Evolutionary conservation across 768 basidiomycete genomes (phyloP), one percentile per base, ranked within the genome.

Genomic region (Suillus weaverae): DNA sequence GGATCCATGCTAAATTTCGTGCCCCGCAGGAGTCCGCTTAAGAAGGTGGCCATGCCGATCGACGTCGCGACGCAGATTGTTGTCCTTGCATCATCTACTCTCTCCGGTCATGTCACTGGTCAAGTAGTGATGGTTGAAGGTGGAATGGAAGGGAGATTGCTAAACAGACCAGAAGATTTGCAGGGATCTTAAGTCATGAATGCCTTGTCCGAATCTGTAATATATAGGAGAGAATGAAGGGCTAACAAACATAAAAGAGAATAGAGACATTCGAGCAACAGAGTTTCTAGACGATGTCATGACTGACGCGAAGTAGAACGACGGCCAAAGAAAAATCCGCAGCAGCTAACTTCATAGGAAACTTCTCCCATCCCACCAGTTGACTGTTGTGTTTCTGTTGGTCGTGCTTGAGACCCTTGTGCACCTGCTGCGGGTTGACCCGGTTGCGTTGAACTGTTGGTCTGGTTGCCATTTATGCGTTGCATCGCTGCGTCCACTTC

Each of bases 81-180:
- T 7, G 64, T 89, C 3, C 71, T 92, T 3, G 83, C 90, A 0
- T 91, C 89, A 0, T 75, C 83, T 7, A 76, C 75, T 13, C 70
- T 91, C 0, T 91, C 89, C 0, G 89, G 90, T 0, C 90, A 92
- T 70, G 81, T 91, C n/a, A 84, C 86, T 1, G 90, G 90, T 0
- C 85, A 90, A 68, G 83, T 88, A 7, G 70, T 90, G 39, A 89
- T 90, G 86, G 81, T 91, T 11, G 84, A 85, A 54, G 91, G 90
- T 2, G 91, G 91, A 3, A 91, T 91, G 90, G 91, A 92, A 81
- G 91, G 91, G 16, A 75, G 81, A 11, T 60, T 86, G 38, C 70
- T 84, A 66, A 84, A 85, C 68, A 73, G 65, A 46, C 76, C 73
- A 20, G 77, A 80, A 30, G 82, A 83, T 64, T 5, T 76, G 59